Base-by-base conservation (phyloP, 2,329 filamentous ascomycete genomes). In the Venturia effusa region DNA sequence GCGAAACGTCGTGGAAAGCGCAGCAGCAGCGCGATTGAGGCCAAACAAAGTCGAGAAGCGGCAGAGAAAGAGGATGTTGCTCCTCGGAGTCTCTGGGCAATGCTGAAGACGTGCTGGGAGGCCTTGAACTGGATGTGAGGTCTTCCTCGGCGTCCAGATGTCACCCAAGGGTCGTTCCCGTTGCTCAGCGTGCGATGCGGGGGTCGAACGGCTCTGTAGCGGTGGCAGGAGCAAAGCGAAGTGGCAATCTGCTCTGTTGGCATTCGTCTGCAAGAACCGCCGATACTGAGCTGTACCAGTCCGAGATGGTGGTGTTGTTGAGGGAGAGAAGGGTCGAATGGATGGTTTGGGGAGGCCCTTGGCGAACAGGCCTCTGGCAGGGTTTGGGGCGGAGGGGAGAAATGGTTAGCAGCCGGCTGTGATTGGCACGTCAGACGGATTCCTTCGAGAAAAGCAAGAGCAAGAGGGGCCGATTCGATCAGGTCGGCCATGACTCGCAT, bases 381-480 rank as follows among this genome's bases (percentile, higher is more conserved):
- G 51, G 30, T 32, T 34, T 51, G 45, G 51, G 27, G 51, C 51
- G 30, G 51, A 57, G 51, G 22, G 51, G 30, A 34, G 19, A 11
- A 57, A 19, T 57, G 51, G 51, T 32, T 34, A 34, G 30, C 51
- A 24, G 43, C n/a, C 13, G 19, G 43, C 15, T 17, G 24, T 55
- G 48, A 55, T 55, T 55, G 48, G 48, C 30, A 19, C 51, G 30
- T 34, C 51, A 10, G 51, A 34, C 30, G 51, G 51, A 22, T 51
- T 51, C n/a, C 15, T 37, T 57, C 51, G 51, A 57, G 51, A 57
- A 57, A 57, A 34, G 51, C 51, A 55, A 55, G 51, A 55, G 13
- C 27, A 57, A n/a, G 27, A 57, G 51, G n/a, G 30, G 27, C 51
- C 30, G 51, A 57, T 57, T 32, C 45, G 51, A 57, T 57, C 51